These are phyloP conservation scores for Chaetomium fimeti DNA, from an alignment of 495 filamentous ascomycete genomes.

Conservation along the genomic window DNA sequence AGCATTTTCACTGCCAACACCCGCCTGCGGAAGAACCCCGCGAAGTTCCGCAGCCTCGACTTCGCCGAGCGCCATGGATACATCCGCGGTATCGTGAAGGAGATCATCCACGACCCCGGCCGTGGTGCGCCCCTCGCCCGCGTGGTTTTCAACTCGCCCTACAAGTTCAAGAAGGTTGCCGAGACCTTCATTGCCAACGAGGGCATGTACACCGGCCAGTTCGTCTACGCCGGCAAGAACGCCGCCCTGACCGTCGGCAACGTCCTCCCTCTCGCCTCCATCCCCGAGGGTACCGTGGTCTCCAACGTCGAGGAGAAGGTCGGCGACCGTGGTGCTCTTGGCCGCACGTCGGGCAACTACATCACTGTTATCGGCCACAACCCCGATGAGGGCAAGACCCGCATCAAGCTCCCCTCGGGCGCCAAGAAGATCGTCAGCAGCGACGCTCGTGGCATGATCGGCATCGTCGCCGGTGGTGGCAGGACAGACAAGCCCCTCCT, in stretches of 20 bases:
- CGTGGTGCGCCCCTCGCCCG: slow-evolving; percentile 96
- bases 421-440: slow-evolving; percentile 98
- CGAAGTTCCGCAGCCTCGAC: slow-evolving; percentile 93
- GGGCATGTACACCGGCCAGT: slow-evolving; percentile 99
- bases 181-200: slow-evolving; percentile 99
- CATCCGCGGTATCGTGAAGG: slow-evolving; percentile 93
- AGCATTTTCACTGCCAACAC: slow-evolving; percentile 90
- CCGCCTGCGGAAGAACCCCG: slow-evolving; percentile 77
- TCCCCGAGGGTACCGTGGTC: slow-evolving; percentile 98
- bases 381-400: slow-evolving; percentile 97
- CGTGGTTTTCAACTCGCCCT: slow-evolving; percentile 88
- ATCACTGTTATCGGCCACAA: slow-evolving; percentile 98
- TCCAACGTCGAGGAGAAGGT: slow-evolving; percentile 99
- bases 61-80: slow-evolving; percentile 96
- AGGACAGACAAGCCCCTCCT: slow-evolving; percentile 98
- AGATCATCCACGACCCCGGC: slow-evolving; percentile 98
- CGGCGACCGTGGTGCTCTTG: slow-evolving; percentile 93
- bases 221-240: slow-evolving; percentile 99
- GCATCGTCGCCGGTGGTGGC: slow-evolving; percentile 98
- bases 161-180: slow-evolving; percentile 84
- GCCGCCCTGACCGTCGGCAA: slow-evolving; percentile 93
- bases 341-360: slow-evolving; percentile 98
- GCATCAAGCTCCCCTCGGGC: slow-evolving; percentile 97
- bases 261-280: slow-evolving; percentile 85
- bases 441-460: slow-evolving; percentile 94